Evolutionary conservation across 169 alveolate species (phyloP).

Genomic region (Plasmodium gallinaceum): DNA sequence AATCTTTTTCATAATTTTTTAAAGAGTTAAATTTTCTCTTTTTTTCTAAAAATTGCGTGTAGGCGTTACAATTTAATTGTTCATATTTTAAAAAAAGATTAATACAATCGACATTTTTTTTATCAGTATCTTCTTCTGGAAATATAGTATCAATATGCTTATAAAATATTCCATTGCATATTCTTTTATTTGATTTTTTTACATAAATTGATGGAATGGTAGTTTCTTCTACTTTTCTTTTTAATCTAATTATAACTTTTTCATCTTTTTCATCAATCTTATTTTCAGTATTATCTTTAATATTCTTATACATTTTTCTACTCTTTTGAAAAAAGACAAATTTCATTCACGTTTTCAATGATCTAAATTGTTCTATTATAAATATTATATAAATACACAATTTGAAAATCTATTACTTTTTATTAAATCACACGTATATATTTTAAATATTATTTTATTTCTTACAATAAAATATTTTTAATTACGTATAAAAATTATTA

Average conservation of each 20-base stretch:
- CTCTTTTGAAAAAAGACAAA: not conserved
- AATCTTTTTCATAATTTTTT: conserved; percentile 63
- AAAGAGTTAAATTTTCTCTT: conserved; percentile 57
- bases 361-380: too few species aligned
- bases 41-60: conserved; percentile 3
- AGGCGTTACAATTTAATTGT: conserved; percentile 17
- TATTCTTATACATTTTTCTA: conserved; percentile 53
- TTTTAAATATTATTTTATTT: not conserved
- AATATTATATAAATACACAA: too few species aligned
- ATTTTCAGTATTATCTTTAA: conserved; percentile 3
- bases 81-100: conserved; percentile 60
- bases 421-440: not conserved
- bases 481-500: not conserved
- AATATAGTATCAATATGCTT: conserved; percentile 51
- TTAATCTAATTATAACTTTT: conserved; percentile 70
- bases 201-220: conserved; percentile 67
- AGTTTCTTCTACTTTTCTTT: conserved; percentile 73
- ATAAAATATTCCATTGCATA: conserved; percentile 66
- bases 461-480: not conserved
- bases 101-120: conserved; percentile 52
- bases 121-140: conserved; percentile 54
- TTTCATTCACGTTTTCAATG: not conserved
- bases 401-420: too few species aligned
- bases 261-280: not conserved
- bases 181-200: conserved; percentile 60